Conservation (phyloP, 164 flowering plant species). For the Sextonia rubra region DNA sequence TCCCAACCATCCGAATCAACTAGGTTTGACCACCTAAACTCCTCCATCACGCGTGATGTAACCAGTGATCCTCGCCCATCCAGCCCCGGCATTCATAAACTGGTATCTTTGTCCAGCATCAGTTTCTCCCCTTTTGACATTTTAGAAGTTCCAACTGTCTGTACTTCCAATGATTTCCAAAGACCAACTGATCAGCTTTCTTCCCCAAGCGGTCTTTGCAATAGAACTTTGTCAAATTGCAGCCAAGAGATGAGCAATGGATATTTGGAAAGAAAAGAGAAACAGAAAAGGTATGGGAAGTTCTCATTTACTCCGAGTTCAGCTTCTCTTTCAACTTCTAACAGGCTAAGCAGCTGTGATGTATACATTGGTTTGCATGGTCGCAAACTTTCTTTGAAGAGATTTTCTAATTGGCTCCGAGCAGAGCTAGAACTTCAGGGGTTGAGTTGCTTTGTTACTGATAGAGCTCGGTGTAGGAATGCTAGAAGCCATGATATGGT, state of each 20-base stretch:
- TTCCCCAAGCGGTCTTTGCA: constrained; percentile 42
- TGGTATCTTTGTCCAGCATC: constrained; percentile 23
- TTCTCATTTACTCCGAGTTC: constrained; percentile 36
- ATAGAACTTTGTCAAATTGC: constrained; percentile 34
- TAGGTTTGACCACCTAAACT: constrained; percentile 28
- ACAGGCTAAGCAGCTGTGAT: constrained; percentile 68
- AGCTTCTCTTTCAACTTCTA: constrained; percentile 39
- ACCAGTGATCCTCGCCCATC: constrained; percentile 20
- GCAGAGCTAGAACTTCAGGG: constrained; percentile 90
- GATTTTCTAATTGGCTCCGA: constrained; percentile 84
- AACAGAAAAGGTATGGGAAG: constrained; percentile 35
- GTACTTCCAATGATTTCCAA: constrained; percentile 26
- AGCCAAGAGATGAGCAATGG: constrained; percentile 28
- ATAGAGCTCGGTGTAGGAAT: constrained; percentile 68
- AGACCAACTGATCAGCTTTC: constrained; percentile 35
- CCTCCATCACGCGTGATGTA: constrained; percentile 21
- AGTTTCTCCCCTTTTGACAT: constrained; percentile 23
- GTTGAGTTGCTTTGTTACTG: constrained; percentile 76
- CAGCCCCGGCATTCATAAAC: constrained; percentile 25
- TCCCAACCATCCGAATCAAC: constrained; percentile 40
- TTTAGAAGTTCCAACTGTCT: constrained; percentile 24
- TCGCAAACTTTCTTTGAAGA: constrained; percentile 59
- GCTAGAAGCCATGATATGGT: constrained; percentile 61
- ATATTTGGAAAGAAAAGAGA: constrained; percentile 31
- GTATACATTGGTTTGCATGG: constrained; percentile 90